Evolutionary conservation across 495 filamentous ascomycete genomes (phyloP).

Genomic region (Penicillium crystallinum): DNA sequence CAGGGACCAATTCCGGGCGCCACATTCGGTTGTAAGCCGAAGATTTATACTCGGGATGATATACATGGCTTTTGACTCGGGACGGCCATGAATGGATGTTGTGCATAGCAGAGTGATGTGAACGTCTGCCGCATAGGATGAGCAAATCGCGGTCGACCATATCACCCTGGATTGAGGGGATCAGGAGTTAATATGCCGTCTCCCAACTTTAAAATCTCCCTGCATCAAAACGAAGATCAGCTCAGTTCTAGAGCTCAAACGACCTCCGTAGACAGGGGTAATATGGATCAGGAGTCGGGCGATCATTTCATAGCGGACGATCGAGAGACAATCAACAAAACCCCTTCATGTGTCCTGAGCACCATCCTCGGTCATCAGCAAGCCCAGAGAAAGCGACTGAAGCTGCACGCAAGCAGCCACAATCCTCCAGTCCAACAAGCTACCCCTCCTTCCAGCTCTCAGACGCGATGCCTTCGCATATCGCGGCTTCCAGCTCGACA

Average conservation of each 20-base stretch:
- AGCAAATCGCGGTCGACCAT: too few relatives aligned
- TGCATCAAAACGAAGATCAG: neutral
- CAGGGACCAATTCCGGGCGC: neutral
- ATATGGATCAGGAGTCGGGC: neutral
- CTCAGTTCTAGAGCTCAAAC: constrained; percentile 9
- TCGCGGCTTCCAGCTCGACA: neutral
- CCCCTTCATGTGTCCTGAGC: neutral
- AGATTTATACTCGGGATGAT: neutral
- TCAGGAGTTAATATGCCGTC: neutral
- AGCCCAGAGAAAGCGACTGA: neutral
- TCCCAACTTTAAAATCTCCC: neutral
- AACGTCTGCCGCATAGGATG: too few relatives aligned
- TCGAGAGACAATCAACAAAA: neutral
- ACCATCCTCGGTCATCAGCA: neutral
- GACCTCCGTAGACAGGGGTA: neutral
- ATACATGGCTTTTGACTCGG: neutral
- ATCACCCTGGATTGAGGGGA: too few relatives aligned
- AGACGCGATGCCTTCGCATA: neutral
- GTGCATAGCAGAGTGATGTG: too few relatives aligned
- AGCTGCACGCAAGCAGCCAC: neutral
- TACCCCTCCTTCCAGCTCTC: neutral
- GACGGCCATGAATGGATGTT: neutral
- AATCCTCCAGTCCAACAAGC: neutral
- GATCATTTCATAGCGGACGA: constrained; percentile 6
- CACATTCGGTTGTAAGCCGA: constrained; percentile 4